phyloP scores from a whole-genome alignment of 2,329 filamentous ascomycete species.

The Talaromyces sp. region DNA sequence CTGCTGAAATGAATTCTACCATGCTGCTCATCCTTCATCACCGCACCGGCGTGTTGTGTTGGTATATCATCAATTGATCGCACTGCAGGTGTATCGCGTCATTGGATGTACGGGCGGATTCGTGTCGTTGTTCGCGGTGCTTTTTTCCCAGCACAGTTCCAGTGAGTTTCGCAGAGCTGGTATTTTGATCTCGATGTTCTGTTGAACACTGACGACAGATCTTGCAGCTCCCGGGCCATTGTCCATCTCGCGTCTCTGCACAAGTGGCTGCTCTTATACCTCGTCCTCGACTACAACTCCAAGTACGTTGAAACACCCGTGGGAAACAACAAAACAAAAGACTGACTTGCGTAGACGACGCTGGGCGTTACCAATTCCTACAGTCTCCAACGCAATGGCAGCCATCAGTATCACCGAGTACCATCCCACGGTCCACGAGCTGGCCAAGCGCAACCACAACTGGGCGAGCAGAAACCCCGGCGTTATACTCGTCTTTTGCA shows the following conservation, averaged over 20 bases:
- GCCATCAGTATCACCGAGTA: neutral
- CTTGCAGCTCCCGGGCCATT: neutral
- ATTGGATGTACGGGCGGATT: conserved; percentile 10
- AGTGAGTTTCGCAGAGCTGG: neutral
- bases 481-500: conserved; percentile 58
- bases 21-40: neutral
- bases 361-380: neutral
- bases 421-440: conserved; percentile 1
- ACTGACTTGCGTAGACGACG: conserved; percentile 3
- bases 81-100: neutral
- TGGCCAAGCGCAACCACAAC: conserved; percentile 31
- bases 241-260: conserved; percentile 6
- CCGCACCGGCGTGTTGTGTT: neutral
- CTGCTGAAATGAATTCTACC: neutral
- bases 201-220: no score
- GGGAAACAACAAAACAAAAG: neutral
- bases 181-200: no score
- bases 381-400: neutral
- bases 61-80: neutral
- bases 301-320: neutral
- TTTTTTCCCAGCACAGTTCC: conserved; percentile 1
- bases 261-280: conserved; percentile 9
- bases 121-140: conserved; percentile 8
- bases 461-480: conserved; percentile 54
- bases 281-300: conserved; percentile 5